phyloP scores from a whole-genome alignment of 2,329 filamentous ascomycete genomes.

The Trichoderma pleuroti region DNA sequence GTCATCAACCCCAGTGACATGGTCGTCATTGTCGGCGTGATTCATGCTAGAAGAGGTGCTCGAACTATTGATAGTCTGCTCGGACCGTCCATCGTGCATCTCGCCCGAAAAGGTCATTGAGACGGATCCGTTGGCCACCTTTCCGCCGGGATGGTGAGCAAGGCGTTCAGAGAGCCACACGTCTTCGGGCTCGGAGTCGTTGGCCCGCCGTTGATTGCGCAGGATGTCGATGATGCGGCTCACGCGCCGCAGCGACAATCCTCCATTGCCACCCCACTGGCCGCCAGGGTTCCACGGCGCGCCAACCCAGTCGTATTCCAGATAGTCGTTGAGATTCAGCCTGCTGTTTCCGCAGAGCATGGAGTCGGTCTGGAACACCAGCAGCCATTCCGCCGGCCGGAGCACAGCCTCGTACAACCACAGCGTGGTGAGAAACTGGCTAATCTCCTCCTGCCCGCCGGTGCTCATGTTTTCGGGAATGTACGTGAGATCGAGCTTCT shows the following conservation, averaged over 20 bases:
- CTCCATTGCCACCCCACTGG: slow-evolving; percentile 49
- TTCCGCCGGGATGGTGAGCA: slow-evolving; percentile 45
- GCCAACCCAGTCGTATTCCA: slow-evolving; percentile 53
- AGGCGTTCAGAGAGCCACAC: slow-evolving; percentile 54
- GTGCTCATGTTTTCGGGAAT: slow-evolving; percentile 53
- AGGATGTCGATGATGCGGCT: slow-evolving; percentile 52
- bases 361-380: slow-evolving; percentile 54
- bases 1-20: slow-evolving; percentile 44
- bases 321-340: slow-evolving; percentile 46
- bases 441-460: slow-evolving; percentile 49
- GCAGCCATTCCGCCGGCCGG: slow-evolving; percentile 50
- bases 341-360: slow-evolving; percentile 53
- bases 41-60: slow-evolving; percentile 5
- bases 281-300: slow-evolving; percentile 45
- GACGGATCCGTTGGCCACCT: slow-evolving; percentile 50
- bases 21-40: slow-evolving; percentile 29
- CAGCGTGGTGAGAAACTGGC: slow-evolving; percentile 48
- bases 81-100: slow-evolving; percentile 36
- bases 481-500: slow-evolving; percentile 49
- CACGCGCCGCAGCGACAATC: slow-evolving; percentile 51
- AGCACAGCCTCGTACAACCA: slow-evolving; percentile 51
- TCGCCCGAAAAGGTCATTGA: slow-evolving; percentile 51
- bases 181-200: slow-evolving; percentile 50
- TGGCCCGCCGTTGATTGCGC: slow-evolving; percentile 42
- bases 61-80: slow-evolving; percentile 25